These are phyloP conservation scores for Nicotiana knightiana DNA, from an alignment of 257 asterid species.

Conservation along the genomic window DNA sequence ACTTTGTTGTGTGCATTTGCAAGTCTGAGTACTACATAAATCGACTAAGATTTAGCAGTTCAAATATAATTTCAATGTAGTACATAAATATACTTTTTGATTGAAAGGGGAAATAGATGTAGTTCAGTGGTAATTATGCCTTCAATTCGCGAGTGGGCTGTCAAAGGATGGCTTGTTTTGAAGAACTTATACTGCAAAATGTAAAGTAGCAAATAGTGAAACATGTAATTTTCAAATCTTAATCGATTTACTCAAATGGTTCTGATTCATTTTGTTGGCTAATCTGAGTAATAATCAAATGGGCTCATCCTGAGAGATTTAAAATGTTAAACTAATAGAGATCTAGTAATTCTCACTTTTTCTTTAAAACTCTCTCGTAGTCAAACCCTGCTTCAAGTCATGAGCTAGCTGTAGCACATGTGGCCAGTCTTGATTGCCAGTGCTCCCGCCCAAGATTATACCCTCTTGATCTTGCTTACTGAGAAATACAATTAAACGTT, in stretches of 20 bases:
- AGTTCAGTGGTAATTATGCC: neutral
- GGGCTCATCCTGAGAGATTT: neutral
- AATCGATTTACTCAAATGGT: neutral
- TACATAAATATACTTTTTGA: neutral
- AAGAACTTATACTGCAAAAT: neutral
- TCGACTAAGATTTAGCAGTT: neutral
- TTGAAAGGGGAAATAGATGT: neutral
- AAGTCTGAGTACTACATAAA: neutral
- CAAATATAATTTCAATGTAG: neutral
- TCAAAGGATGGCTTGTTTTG: neutral
- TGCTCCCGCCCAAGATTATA: neutral
- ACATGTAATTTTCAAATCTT: neutral
- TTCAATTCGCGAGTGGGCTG: neutral
- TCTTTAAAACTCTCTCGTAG: neutral
- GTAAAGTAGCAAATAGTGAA: neutral
- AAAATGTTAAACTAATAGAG: neutral
- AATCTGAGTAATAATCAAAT: neutral
- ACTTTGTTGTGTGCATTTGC: neutral
- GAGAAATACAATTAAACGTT: neutral
- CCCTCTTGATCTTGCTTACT: neutral
- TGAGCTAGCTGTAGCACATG: neutral
- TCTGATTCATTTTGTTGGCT: conserved; percentile 2
- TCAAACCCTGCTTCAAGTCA: neutral
- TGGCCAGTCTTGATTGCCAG: neutral
- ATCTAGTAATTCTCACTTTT: neutral